Evolutionary conservation across 352 stramenopile species (phyloP), one percentile per base, ranked within the genome.

Genomic region (Phytopythium boreale): DNA sequence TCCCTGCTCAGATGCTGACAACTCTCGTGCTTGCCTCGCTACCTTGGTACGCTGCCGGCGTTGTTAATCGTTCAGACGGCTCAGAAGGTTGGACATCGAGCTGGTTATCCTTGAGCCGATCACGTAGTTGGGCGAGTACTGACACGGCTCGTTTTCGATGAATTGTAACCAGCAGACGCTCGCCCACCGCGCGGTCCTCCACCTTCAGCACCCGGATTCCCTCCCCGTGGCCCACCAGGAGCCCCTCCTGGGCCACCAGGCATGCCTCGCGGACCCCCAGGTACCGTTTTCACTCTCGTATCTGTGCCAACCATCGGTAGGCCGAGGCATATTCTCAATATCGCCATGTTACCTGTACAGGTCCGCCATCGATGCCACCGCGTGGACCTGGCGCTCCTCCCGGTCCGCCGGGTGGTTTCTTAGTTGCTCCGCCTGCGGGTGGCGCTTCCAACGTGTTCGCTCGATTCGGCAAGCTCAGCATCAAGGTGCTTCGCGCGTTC

Each of bases 401-500:
- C 17, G 72, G 70, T 29, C 68, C 76, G 17, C 19, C 66, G 6
- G 65, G 66, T 26, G 58, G 72, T 19, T 67, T 70, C 37, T 59
- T 70, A 43, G 46, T 59, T 6, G 56, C 57, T 52, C 64, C 56
- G 1, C 63, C 68, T 53, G 44, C 72, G 37, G 67, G 46, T 19
- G 46, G 46, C 11, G 46, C 22, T 17, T n/a, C 62, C n/a, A 58
- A 68, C 66, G 83, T 82, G 14, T 87, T 94, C 52, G 70, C 62
- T 51, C 92, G 94, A 24, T 98, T 98, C 66, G 93, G 93, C 17
- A 97, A 97, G 60, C 78, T 98, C 1, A 80, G 87, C 8, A 68
- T 98, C 41, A 98, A 96, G 67, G 83, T 97, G 43, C 67, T 98
- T 46, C 90, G 91, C 43, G 94, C 91, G 0, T 65, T 97, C 20